Percentiles rank a stretch among this genome's conserved stretches.
Conservation (phyloP, 306 rosid genomes). For the Quercus wislizeni region DNA sequence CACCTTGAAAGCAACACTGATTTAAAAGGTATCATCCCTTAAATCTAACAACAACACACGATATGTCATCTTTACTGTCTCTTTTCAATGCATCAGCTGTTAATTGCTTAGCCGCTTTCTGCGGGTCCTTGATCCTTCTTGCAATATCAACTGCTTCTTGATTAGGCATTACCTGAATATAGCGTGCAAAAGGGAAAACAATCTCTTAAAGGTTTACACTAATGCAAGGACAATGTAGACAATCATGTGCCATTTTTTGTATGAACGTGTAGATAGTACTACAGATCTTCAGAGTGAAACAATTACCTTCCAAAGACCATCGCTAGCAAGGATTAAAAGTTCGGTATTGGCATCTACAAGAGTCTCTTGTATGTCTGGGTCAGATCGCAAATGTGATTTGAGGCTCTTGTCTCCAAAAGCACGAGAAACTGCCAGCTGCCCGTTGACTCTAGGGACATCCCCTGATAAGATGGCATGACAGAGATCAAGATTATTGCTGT, state of each 20-base stretch:
- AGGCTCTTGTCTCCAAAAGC: constrained; percentile 97
- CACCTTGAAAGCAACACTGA: constrained; percentile 23
- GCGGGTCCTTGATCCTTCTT: constrained; percentile 57
- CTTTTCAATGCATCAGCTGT: constrained; percentile 76
- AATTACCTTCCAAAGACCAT: constrained; percentile 93
- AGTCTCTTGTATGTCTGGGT: constrained; percentile 55
- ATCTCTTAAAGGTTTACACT: not conserved
- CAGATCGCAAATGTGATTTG: constrained; percentile 83
- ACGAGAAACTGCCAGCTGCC: constrained; percentile 92
- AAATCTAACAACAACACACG: constrained; percentile 80
- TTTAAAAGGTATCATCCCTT: constrained; percentile 36
- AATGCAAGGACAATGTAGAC: constrained; percentile 6
- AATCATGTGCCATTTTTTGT: not conserved
- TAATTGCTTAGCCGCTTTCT: constrained; percentile 79
- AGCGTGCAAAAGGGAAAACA: constrained; percentile 14
- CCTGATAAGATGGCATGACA: constrained; percentile 38
- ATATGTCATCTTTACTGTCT: constrained; percentile 89
- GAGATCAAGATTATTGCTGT: constrained; percentile 13
- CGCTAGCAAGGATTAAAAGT: constrained; percentile 79
- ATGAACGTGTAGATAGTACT: no score
- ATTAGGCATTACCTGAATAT: constrained; percentile 73
- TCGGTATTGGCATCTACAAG: constrained; percentile 45
- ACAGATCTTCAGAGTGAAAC: constrained; percentile 3
- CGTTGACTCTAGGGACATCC: constrained; percentile 93
- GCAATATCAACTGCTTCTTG: constrained; percentile 92